These are phyloP conservation scores for Tolypocladium sp. DNA, from an alignment of 2,329 filamentous ascomycete genomes.

Conservation along the genomic window DNA sequence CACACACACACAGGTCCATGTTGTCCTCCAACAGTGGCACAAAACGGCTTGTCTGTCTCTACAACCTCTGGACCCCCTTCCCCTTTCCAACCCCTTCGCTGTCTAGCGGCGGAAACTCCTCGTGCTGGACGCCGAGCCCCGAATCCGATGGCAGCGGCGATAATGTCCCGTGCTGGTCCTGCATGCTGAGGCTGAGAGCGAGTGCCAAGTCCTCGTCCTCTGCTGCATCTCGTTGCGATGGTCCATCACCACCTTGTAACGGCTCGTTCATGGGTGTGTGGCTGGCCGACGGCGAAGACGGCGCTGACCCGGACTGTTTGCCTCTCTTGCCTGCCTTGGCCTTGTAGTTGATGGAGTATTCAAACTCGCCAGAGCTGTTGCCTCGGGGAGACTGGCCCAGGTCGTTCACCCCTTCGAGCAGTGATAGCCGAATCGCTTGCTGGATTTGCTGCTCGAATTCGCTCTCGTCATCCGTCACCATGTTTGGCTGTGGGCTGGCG, in stretches of 20 bases:
- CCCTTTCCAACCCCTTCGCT: constrained; percentile 34
- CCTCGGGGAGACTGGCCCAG: constrained; percentile 33
- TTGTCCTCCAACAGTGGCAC: not conserved
- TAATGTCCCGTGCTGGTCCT: constrained; percentile 36
- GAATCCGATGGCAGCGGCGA: constrained; percentile 3
- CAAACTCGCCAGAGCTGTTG: constrained; percentile 38
- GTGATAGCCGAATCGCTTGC: constrained; percentile 51
- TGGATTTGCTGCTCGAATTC: constrained; percentile 55
- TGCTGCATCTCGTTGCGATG: constrained; percentile 8
- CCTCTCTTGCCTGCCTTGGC: constrained; percentile 28
- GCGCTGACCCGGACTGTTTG: constrained; percentile 23
- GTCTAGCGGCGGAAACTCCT: constrained; percentile 32
- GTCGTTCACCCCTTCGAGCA: constrained; percentile 46
- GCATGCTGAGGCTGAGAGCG: constrained; percentile 50
- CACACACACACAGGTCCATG: not conserved
- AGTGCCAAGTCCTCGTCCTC: constrained; percentile 50
- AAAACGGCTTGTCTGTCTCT: constrained; percentile 1
- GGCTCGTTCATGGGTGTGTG: constrained; percentile 23
- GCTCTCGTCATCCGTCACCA: constrained; percentile 28
- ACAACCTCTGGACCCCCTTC: constrained; percentile 23
- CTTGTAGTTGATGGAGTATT: constrained; percentile 42
- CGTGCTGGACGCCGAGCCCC: constrained; percentile 10
- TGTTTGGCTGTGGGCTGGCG: constrained; percentile 20
- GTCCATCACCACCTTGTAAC: constrained; percentile 2
- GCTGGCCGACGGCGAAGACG: constrained; percentile 25